Evolutionary conservation across 2,329 filamentous ascomycete species (phyloP).

Genomic region (Fusarium redolens): DNA sequence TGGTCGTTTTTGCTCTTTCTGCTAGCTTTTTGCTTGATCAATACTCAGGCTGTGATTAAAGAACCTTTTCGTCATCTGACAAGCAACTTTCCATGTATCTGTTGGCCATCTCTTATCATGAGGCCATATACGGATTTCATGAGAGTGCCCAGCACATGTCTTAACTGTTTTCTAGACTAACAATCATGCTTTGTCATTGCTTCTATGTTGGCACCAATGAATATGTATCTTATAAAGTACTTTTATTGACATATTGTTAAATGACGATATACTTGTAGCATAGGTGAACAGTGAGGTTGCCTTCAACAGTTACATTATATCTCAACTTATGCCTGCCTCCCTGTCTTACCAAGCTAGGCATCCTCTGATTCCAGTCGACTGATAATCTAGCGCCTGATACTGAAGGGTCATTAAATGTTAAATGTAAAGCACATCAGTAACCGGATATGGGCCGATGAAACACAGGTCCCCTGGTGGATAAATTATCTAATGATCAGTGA

Average conservation of each 20-base stretch:
- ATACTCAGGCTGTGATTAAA: not conserved
- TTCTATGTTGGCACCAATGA: slow-evolving; percentile 11
- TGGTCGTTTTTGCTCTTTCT: not conserved
- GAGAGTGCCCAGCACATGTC: not conserved
- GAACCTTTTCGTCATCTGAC: not conserved
- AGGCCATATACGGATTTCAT: not conserved
- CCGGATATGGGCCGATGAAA: not conserved
- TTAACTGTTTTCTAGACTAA: not conserved
- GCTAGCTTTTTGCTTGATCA: not conserved
- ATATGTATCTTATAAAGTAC: not conserved
- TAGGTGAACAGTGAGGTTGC: not conserved
- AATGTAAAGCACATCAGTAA: not conserved
- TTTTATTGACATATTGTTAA: not conserved
- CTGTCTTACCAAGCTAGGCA: not conserved
- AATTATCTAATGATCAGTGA: not conserved
- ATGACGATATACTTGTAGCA: not conserved
- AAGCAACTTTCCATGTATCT: not conserved
- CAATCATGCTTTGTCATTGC: slow-evolving; percentile 16
- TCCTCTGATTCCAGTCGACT: not conserved
- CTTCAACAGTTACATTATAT: not conserved
- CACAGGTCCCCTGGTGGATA: not conserved
- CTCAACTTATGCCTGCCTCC: not conserved
- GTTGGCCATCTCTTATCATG: not conserved
- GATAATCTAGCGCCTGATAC: not conserved
- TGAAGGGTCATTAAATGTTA: not conserved